phyloP scores from a whole-genome alignment of 164 flowering plant species.

The Liriodendron chinense region DNA sequence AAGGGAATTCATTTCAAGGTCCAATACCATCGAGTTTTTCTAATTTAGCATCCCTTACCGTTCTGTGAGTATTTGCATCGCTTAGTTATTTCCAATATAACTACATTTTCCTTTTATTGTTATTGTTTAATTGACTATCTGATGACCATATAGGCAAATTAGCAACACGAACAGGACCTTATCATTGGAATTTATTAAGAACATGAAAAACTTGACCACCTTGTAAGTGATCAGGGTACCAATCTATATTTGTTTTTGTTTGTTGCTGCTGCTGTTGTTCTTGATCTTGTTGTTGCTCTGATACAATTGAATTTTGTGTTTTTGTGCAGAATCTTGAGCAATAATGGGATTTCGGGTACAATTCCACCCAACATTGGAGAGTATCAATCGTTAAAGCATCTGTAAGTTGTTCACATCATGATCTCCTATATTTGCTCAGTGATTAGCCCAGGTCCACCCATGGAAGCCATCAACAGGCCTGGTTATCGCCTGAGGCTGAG shows the following conservation, averaged over 20 bases:
- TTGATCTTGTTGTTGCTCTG: not conserved
- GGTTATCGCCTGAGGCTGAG: too few species aligned
- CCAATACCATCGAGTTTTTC: constrained; percentile 65
- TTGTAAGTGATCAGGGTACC: constrained; percentile 30
- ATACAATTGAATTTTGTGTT: not conserved
- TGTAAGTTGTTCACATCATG: constrained; percentile 44
- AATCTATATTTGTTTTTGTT: not conserved
- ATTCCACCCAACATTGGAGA: constrained; percentile 60
- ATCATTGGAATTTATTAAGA: constrained; percentile 46
- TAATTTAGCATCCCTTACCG: constrained; percentile 47
- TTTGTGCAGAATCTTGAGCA: constrained; percentile 52
- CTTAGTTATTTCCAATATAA: not conserved
- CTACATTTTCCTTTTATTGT: not conserved
- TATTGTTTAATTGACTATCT: constrained; percentile 4
- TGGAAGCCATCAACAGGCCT: too few species aligned
- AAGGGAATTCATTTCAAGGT: constrained; percentile 75
- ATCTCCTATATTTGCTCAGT: too few species aligned
- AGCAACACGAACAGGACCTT: constrained; percentile 64
- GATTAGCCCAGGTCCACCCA: too few species aligned
- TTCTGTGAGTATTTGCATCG: constrained; percentile 46
- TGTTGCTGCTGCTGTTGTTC: not conserved
- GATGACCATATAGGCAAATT: constrained; percentile 43
- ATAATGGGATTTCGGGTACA: constrained; percentile 54
- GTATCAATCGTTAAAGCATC: constrained; percentile 29
- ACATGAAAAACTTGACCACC: constrained; percentile 43